phyloP scores from a whole-genome alignment of 2,329 filamentous ascomycete species.

The Exophiala sideris region DNA sequence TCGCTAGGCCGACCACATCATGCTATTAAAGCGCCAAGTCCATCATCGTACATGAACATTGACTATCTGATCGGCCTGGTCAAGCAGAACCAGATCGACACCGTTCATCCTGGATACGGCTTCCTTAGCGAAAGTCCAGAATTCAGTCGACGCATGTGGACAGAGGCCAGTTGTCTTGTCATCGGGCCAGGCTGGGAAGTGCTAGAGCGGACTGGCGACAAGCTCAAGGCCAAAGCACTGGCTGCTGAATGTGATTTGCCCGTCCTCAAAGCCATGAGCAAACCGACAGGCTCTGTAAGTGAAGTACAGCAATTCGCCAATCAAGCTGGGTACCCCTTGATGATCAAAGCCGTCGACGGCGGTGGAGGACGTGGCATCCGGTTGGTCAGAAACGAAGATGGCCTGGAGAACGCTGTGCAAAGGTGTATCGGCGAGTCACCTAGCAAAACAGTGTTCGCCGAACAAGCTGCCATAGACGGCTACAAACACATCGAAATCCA shows the following conservation, averaged over 20 bases:
- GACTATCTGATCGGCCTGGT: conserved; percentile 23
- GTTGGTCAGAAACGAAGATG: conserved; percentile 44
- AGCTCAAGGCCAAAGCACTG: conserved; percentile 52
- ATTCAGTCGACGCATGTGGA: conserved; percentile 47
- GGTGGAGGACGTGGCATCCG: conserved; percentile 61
- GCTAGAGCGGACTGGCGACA: conserved; percentile 55
- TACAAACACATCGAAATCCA: conserved; percentile 62
- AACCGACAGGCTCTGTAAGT: conserved; percentile 42
- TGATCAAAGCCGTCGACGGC: conserved; percentile 64
- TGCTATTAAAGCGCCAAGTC: conserved; percentile 48
- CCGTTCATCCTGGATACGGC: conserved; percentile 59
- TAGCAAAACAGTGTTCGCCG: conserved; percentile 55
- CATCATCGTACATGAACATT: conserved; percentile 54
- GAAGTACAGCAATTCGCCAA: conserved; percentile 58
- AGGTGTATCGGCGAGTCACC: conserved; percentile 58
- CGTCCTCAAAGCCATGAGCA: conserved; percentile 47
- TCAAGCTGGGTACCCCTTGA: conserved; percentile 51
- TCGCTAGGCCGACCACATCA: conserved; percentile 46
- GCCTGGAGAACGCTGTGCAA: conserved; percentile 47
- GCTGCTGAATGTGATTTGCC: conserved; percentile 53
- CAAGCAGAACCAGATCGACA: conserved; percentile 51
- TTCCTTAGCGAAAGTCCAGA: conserved; percentile 59
- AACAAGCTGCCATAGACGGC: conserved; percentile 60
- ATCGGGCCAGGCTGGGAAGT: conserved; percentile 58
- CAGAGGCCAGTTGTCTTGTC: conserved; percentile 47